Evolutionary conservation across 1,284 basidiomycete genomes (phyloP).

Genomic region (Ganoderma multipileum): DNA sequence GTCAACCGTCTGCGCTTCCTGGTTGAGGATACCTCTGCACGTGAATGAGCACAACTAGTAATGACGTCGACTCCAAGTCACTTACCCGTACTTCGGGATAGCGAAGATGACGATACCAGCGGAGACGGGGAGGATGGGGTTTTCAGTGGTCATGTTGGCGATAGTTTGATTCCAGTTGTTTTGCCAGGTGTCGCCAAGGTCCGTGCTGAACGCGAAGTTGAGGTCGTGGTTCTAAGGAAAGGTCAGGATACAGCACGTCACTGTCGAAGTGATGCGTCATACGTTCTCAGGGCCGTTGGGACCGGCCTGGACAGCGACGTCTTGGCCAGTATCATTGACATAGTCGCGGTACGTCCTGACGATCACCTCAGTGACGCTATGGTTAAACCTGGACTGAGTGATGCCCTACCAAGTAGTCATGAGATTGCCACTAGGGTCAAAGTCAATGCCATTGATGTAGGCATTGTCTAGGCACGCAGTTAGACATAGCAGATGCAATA

Average conservation of each 20-base stretch:
- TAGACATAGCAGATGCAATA: not conserved
- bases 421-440: conserved; percentile 43
- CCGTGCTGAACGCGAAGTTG: conserved; percentile 45
- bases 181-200: conserved; percentile 45
- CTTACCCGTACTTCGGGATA: conserved; percentile 50
- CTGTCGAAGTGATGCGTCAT: not conserved
- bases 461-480: conserved; percentile 43
- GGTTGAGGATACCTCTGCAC: conserved; percentile 50
- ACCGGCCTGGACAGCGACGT: conserved; percentile 51
- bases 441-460: conserved; percentile 54
- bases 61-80: conserved; percentile 1
- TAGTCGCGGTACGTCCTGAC: conserved; percentile 52
- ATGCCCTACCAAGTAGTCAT: conserved; percentile 45
- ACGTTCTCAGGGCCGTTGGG: conserved; percentile 56
- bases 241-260: not conserved
- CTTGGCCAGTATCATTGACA: conserved; percentile 48
- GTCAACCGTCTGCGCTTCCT: conserved; percentile 51
- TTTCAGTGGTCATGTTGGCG: conserved; percentile 35
- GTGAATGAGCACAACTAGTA: not conserved
- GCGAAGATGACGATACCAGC: conserved; percentile 49
- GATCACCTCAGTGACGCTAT: not conserved
- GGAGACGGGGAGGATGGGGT: conserved; percentile 45
- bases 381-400: not conserved
- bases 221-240: conserved; percentile 49
- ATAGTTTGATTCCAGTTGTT: conserved; percentile 49